Percentiles rank a stretch among this genome's conserved stretches.
phyloP scores from a whole-genome alignment of 306 rosid species.

The Casuarina equisetifolia region DNA sequence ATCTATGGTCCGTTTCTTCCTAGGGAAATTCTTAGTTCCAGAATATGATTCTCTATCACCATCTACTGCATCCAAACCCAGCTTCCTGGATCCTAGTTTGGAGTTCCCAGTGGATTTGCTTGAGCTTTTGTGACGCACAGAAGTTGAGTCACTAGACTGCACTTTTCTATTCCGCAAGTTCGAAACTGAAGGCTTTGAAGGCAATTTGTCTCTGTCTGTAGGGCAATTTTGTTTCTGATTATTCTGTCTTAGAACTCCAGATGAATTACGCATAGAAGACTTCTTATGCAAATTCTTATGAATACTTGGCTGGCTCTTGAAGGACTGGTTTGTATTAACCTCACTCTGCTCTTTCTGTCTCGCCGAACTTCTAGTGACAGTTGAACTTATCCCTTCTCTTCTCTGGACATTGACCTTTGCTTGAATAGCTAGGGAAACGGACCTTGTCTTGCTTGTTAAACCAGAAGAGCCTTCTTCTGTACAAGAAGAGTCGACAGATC shows the following conservation, averaged over 20 bases:
- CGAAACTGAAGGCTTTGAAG: constrained; percentile 57
- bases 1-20: constrained; percentile 83
- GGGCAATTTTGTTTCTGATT: constrained; percentile 80
- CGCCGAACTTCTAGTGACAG: constrained; percentile 44
- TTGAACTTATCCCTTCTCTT: constrained; percentile 74
- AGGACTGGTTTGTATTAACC: constrained; percentile 47
- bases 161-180: constrained; percentile 57
- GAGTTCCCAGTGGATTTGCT: constrained; percentile 54
- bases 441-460: constrained; percentile 58
- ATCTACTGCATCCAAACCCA: constrained; percentile 50
- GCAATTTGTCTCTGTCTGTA: constrained; percentile 54
- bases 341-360: constrained; percentile 64
- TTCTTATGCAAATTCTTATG: constrained; percentile 59
- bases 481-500: constrained; percentile 55
- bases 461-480: constrained; percentile 50
- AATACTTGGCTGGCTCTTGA: constrained; percentile 42
- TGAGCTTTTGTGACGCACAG: constrained; percentile 61
- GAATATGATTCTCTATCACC: constrained; percentile 69
- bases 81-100: constrained; percentile 62
- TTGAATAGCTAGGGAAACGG: constrained; percentile 92
- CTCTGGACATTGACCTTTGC: constrained; percentile 95
- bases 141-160: constrained; percentile 46
- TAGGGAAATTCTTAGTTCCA: constrained; percentile 53
- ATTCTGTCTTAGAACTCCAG: constrained; percentile 73
- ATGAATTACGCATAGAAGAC: constrained; percentile 41